These are phyloP conservation scores for Alternaria rosae DNA, from an alignment of 2,329 filamentous ascomycete genomes.

Conservation along the genomic window DNA sequence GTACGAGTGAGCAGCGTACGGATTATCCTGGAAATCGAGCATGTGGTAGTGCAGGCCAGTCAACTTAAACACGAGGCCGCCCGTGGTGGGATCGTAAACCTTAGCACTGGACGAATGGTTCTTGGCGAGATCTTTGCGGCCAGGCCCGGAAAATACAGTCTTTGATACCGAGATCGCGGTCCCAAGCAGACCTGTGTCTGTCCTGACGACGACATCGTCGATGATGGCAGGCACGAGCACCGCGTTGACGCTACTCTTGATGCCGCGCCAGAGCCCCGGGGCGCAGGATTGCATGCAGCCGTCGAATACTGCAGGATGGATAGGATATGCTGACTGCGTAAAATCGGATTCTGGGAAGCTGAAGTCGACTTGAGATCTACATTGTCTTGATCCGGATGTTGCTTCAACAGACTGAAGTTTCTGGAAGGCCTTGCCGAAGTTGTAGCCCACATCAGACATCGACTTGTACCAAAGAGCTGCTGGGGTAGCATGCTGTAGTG, in stretches of 20 bases:
- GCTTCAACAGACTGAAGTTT: constrained; percentile 18
- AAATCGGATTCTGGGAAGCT: constrained; percentile 21
- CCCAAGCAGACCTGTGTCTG: no score
- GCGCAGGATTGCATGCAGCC: constrained; percentile 34
- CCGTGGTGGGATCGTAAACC: neutral
- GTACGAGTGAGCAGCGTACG: no score
- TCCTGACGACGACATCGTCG: neutral
- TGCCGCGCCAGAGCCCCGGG: constrained; percentile 21
- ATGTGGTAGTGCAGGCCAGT: no score
- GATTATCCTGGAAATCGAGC: no score
- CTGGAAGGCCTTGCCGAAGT: constrained; percentile 26
- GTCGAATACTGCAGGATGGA: constrained; percentile 42
- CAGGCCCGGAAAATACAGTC: neutral
- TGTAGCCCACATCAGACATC: constrained; percentile 19
- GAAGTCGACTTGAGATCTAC: constrained; percentile 18
- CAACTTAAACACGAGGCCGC: neutral
- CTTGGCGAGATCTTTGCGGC: neutral
- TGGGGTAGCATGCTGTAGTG: constrained; percentile 10
- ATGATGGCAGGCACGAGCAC: neutral
- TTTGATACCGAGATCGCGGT: neutral
- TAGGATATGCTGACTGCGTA: constrained; percentile 27
- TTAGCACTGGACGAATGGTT: neutral
- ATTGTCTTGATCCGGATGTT: neutral
- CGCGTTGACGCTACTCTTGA: neutral
- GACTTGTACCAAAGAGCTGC: constrained; percentile 27